Evolutionary conservation across 352 stramenopile species (phyloP).

Genomic region (Globisporangium barbulae): DNA sequence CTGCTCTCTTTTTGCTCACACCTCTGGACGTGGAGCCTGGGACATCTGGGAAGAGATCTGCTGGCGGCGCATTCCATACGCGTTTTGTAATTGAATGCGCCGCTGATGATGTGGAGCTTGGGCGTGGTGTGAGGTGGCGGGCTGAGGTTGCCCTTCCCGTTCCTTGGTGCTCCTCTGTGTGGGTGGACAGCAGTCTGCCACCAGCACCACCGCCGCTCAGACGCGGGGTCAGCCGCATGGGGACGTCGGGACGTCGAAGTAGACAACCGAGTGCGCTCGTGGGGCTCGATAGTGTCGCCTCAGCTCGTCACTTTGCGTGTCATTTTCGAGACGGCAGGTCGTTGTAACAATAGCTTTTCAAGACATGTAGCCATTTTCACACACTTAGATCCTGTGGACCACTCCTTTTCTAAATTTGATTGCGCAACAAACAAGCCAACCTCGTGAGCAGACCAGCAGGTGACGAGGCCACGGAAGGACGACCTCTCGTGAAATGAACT

Average conservation of each 20-base stretch:
- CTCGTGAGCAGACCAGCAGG: too few relatives aligned
- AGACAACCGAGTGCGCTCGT: too few relatives aligned
- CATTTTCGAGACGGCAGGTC: neutral
- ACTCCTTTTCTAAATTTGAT: too few relatives aligned
- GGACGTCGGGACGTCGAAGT: neutral
- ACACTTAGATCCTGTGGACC: too few relatives aligned
- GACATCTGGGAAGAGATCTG: constrained; percentile 22
- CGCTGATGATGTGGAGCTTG: neutral
- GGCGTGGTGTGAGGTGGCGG: neutral
- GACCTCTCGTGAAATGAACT: too few relatives aligned
- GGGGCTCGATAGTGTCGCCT: neutral
- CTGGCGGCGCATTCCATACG: constrained; percentile 26
- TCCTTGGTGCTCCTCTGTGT: neutral
- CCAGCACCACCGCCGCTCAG: neutral
- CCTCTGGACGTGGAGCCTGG: neutral
- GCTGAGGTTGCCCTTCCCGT: neutral
- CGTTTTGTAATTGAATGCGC: neutral
- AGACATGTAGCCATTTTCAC: neutral
- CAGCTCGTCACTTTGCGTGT: neutral
- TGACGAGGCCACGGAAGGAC: too few relatives aligned
- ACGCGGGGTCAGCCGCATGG: neutral
- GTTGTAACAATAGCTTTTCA: neutral
- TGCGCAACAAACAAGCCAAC: too few relatives aligned
- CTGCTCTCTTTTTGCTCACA: constrained; percentile 4
- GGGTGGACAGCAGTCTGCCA: neutral